Evolutionary conservation across 2,329 filamentous ascomycete genomes (phyloP).

Genomic region (Claviceps purpurea): DNA sequence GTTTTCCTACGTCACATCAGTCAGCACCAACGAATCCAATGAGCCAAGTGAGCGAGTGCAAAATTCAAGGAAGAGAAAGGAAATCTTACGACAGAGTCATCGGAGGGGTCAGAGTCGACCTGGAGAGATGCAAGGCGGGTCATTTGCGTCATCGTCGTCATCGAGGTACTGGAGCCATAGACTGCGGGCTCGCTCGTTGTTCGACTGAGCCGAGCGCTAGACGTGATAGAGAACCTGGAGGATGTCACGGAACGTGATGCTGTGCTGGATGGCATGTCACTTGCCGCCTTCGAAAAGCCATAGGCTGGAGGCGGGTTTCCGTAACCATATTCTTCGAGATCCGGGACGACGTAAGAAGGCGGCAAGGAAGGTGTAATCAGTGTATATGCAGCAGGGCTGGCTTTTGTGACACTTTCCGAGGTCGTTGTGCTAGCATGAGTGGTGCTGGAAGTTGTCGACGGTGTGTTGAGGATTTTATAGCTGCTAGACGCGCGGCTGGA

Average conservation of each 20-base stretch:
- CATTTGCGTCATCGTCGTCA: neutral
- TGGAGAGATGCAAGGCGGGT: neutral
- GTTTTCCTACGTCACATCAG: neutral
- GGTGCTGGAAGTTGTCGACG: neutral
- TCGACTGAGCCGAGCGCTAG: neutral
- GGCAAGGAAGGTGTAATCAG: constrained; percentile 1
- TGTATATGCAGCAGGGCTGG: constrained; percentile 3
- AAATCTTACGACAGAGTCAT: neutral
- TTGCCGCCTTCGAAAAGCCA: neutral
- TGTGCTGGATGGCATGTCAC: neutral
- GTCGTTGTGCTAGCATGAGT: neutral
- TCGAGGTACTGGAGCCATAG: constrained; percentile 1
- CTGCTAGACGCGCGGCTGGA: neutral
- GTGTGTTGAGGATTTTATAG: neutral
- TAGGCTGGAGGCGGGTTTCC: constrained; percentile 3
- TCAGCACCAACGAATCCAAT: neutral
- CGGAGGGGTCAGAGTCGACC: neutral
- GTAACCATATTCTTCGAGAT: constrained; percentile 7
- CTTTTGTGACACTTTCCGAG: neutral
- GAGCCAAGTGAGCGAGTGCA: neutral
- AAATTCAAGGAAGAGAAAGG: too few relatives aligned
- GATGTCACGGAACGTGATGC: neutral
- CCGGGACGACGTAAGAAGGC: constrained; percentile 4
- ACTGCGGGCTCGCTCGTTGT: neutral
- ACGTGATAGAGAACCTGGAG: neutral